A percentile compares a stretch with the other conserved stretches of the same genome.
Conservation (phyloP, 306 rosid species). For the Medicago arabica region DNA sequence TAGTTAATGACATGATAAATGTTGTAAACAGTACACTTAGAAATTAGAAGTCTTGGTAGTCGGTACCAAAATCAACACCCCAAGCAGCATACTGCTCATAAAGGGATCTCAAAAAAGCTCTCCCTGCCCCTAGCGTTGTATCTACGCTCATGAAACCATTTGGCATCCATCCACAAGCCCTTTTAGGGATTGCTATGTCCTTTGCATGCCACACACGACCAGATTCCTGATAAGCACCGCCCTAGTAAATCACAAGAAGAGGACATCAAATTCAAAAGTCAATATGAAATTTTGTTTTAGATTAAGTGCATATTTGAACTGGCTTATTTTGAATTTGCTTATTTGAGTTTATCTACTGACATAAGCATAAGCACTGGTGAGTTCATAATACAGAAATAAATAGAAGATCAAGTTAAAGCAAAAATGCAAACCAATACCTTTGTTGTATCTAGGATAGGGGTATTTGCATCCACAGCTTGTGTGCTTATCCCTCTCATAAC, state of each 20-base stretch:
- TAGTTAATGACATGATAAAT: conserved; percentile 23
- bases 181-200: conserved; percentile 75
- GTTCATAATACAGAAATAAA: conserved; percentile 1
- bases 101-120: conserved; percentile 85
- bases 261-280: conserved; percentile 29
- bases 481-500: conserved; percentile 98
- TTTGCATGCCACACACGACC: conserved; percentile 81
- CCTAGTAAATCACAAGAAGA: conserved; percentile 55
- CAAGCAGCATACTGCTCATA: conserved; percentile 83
- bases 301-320: neutral
- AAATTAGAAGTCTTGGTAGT: conserved; percentile 29
- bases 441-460: conserved; percentile 77
- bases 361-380: neutral
- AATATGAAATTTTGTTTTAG: conserved; percentile 20
- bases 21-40: neutral
- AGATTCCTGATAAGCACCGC: conserved; percentile 63
- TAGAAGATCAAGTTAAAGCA: neutral
- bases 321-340: neutral
- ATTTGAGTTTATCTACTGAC: neutral
- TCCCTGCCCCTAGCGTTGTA: conserved; percentile 78
- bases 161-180: conserved; percentile 88
- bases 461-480: conserved; percentile 67
- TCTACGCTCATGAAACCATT: conserved; percentile 95
- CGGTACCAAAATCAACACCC: conserved; percentile 94
- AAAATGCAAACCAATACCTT: conserved; percentile 60